A percentile compares a stretch with the other conserved stretches of the same genome.
Evolutionary conservation across 176 grass and related monocot genomes (phyloP).

Genomic region (Rhynchospora pubera): DNA sequence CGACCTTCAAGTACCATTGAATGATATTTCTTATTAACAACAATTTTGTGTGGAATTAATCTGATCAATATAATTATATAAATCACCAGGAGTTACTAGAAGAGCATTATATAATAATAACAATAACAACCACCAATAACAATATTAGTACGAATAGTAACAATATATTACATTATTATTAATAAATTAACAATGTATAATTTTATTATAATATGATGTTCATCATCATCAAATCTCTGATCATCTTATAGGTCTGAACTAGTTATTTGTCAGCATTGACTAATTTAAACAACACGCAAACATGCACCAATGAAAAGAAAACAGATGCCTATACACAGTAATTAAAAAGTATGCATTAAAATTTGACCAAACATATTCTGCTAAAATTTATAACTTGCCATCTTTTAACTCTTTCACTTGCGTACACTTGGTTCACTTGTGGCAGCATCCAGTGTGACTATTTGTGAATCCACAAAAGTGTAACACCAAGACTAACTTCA

Average conservation of each 20-base stretch:
- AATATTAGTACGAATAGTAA: no score
- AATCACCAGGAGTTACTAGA: background rate
- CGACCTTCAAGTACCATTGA: background rate
- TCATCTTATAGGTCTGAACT: background rate
- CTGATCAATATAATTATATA: background rate
- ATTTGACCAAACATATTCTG: constrained; percentile 4
- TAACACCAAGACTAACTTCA: background rate
- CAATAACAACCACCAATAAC: no score
- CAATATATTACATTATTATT: background rate
- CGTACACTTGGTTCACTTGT: background rate
- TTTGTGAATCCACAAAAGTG: background rate
- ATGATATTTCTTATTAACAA: background rate
- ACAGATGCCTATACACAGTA: background rate
- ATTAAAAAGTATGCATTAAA: background rate
- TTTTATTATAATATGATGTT: no score
- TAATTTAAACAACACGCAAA: background rate
- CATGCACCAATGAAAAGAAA: background rate
- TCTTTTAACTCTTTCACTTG: background rate
- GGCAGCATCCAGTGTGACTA: background rate
- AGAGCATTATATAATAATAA: background rate
- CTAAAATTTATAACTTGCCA: background rate
- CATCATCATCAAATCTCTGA: no score
- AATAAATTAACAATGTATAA: background rate
- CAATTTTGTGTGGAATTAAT: background rate
- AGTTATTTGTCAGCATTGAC: background rate